These are phyloP conservation scores for Fraxinus floribunda DNA, from an alignment of 305 asterid species.

Conservation along the genomic window DNA sequence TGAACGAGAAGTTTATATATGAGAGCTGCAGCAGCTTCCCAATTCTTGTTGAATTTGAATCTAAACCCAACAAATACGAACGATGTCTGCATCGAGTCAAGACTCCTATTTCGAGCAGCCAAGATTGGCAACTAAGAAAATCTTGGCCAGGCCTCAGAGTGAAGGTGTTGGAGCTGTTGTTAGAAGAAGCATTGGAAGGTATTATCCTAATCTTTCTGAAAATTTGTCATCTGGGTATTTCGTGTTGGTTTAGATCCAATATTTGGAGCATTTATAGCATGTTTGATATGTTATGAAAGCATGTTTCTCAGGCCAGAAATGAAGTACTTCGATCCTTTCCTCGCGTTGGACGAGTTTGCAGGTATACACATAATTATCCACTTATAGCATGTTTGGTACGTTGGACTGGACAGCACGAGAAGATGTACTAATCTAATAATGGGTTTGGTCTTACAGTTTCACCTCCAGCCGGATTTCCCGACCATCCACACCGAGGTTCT, in stretches of 20 bases:
- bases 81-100: conserved; percentile 49
- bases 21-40: conserved; percentile 39
- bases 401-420: neutral
- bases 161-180: conserved; percentile 88
- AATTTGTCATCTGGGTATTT: neutral
- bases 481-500: conserved; percentile 94
- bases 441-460: conserved; percentile 52
- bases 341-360: conserved; percentile 84
- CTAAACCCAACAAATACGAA: conserved; percentile 14
- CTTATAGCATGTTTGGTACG: neutral
- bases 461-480: conserved; percentile 97
- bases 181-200: conserved; percentile 95
- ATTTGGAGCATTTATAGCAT: neutral
- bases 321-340: conserved; percentile 84
- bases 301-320: conserved; percentile 68
- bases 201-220: neutral
- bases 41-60: conserved; percentile 25
- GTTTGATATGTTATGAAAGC: neutral
- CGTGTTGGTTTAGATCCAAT: neutral
- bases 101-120: conserved; percentile 45
- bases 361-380: conserved; percentile 35
- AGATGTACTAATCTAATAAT: neutral
- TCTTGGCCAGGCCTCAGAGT: conserved; percentile 69
- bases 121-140: conserved; percentile 63
- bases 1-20: conserved; percentile 20